Conservation (phyloP, 225 moss, liverwort and hornwort genomes). For the Sphagnum contortum region DNA sequence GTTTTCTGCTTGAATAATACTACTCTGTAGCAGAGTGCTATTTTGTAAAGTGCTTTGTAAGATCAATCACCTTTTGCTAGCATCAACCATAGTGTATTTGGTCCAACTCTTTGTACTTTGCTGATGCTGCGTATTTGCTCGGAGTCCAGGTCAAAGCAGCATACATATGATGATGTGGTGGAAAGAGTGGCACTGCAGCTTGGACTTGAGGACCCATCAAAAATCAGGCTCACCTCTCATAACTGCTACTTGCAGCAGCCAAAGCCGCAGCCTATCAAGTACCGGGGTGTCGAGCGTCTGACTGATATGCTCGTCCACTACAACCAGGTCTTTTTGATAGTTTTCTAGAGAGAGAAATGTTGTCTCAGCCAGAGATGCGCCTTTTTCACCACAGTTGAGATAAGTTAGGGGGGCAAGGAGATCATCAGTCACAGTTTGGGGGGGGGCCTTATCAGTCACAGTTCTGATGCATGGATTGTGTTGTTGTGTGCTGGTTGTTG, state of each 20-base stretch:
- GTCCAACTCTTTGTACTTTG: background rate
- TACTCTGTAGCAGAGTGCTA: too few species aligned
- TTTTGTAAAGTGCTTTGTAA: background rate
- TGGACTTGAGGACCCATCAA: constrained; percentile 40
- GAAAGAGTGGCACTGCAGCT: constrained; percentile 58
- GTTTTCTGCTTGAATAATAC: too few species aligned
- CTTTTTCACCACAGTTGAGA: too few species aligned
- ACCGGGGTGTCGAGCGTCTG: constrained; percentile 46
- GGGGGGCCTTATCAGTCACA: background rate
- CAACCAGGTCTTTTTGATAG: constrained; percentile 35
- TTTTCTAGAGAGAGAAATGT: too few species aligned
- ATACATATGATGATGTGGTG: constrained; percentile 73
- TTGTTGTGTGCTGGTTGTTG: constrained; percentile 1
- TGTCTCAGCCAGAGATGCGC: too few species aligned
- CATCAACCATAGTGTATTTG: too few species aligned
- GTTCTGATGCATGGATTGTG: background rate
- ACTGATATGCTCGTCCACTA: constrained; percentile 68
- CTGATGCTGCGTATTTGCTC: background rate
- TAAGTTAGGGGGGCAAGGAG: too few species aligned
- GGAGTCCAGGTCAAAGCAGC: constrained; percentile 44
- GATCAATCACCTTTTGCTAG: background rate
- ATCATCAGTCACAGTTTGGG: background rate
- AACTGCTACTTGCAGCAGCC: constrained; percentile 69
- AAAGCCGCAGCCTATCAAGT: constrained; percentile 55
- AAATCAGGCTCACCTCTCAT: constrained; percentile 60